Evolutionary conservation across 768 basidiomycete species (phyloP).

Genomic region (Rossbeevera mucosa): DNA sequence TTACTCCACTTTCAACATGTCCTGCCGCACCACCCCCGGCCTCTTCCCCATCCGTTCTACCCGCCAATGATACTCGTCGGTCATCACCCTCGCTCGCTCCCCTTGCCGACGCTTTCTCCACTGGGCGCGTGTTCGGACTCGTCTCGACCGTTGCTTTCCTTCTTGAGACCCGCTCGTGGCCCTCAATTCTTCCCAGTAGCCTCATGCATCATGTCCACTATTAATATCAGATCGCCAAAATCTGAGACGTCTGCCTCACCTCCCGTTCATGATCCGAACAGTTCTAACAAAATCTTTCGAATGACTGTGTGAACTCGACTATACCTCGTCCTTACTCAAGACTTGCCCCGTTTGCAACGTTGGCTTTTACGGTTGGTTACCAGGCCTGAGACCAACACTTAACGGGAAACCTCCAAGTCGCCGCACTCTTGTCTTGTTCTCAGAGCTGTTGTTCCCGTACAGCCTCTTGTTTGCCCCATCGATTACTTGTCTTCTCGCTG

Average conservation of each 20-base stretch:
- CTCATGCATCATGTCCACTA: constrained; percentile 27
- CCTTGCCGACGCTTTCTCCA: constrained; percentile 4
- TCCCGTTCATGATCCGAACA: constrained; percentile 26
- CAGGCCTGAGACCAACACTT: constrained; percentile 9
- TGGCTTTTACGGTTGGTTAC: constrained; percentile 1
- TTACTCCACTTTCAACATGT: constrained; percentile 30
- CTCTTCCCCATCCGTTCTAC: constrained; percentile 13
- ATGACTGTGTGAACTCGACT: constrained; percentile 23
- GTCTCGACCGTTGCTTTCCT: neutral
- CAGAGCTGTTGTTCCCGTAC: constrained; percentile 13
- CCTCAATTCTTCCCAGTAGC: constrained; percentile 10
- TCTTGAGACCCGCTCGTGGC: neutral
- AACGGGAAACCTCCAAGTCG: constrained; percentile 12
- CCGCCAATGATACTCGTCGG: constrained; percentile 25
- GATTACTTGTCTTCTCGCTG: constrained; percentile 16
- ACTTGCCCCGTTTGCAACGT: constrained; percentile 1
- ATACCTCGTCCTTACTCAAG: constrained; percentile 8
- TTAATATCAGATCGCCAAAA: constrained; percentile 31
- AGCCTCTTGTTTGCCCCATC: constrained; percentile 22
- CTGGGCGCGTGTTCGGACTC: neutral
- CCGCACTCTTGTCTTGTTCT: constrained; percentile 11
- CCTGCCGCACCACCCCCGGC: constrained; percentile 19
- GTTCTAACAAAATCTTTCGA: constrained; percentile 10
- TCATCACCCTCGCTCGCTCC: neutral
- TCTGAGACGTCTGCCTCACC: constrained; percentile 22